Percentiles rank a stretch among this genome's conserved stretches.
Conservation (phyloP, 345 rosid species). For the Euclidium syriacum region DNA sequence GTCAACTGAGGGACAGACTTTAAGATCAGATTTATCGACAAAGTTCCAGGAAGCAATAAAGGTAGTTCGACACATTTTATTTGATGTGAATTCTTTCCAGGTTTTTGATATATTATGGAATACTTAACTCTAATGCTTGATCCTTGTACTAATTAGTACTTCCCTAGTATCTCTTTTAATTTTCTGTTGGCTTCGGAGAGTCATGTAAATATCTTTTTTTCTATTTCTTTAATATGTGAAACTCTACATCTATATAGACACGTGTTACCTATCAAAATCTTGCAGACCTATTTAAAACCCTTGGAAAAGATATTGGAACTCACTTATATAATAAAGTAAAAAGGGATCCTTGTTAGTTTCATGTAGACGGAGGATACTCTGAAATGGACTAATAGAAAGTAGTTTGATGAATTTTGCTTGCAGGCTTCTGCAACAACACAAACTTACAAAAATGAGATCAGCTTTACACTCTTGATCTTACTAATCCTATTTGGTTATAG, state of each 20-base stretch:
- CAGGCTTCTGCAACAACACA: background rate
- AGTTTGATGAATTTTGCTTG: background rate
- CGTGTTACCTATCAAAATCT: background rate
- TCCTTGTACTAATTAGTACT: background rate
- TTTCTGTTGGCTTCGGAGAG: background rate
- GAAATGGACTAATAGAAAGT: background rate
- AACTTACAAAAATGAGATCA: background rate
- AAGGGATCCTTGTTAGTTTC: background rate
- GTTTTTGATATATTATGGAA: too few relatives aligned
- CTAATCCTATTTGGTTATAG: slow-evolving; percentile 35
- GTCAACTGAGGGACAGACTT: slow-evolving; percentile 78
- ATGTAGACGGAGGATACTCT: background rate
- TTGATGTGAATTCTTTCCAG: background rate
- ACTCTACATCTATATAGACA: background rate
- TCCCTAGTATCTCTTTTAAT: background rate
- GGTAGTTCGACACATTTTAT: slow-evolving; percentile 37
- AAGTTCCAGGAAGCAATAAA: slow-evolving; percentile 92
- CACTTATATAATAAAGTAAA: background rate
- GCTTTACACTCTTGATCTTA: background rate
- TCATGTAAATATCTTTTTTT: background rate
- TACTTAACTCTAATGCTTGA: background rate
- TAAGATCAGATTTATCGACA: slow-evolving; percentile 80
- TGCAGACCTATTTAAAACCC: background rate
- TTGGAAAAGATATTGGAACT: background rate
- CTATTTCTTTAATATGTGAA: background rate